Evolutionary conservation across 83 land plant species (phyloP).

Genomic region (Larix sibirica): DNA sequence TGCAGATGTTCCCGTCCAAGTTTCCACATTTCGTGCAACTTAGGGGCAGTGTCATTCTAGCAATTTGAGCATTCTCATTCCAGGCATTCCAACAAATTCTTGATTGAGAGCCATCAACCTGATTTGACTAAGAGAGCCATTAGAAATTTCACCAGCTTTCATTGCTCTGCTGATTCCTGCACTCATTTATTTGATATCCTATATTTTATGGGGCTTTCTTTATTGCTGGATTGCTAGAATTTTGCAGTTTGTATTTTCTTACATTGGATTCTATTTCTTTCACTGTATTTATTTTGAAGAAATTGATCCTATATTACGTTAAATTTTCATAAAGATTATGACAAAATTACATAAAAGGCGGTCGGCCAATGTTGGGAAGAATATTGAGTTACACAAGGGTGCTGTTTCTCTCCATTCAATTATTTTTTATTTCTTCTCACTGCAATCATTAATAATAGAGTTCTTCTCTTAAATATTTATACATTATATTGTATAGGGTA

Average conservation of each 20-base stretch:
- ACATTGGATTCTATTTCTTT: not conserved
- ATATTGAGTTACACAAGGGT: no score
- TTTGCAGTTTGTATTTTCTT: not conserved
- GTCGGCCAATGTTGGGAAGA: no score
- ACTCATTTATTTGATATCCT: not conserved
- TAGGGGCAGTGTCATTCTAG: no score
- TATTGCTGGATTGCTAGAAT: not conserved
- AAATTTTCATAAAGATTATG: no score
- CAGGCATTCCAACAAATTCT: no score
- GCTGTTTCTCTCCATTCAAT: not conserved
- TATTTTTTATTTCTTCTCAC: not conserved
- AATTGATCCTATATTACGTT: no score
- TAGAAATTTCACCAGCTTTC: not conserved
- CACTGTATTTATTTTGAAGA: not conserved
- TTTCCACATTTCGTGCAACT: no score
- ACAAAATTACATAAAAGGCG: no score
- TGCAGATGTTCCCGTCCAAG: no score
- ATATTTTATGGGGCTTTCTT: not conserved
- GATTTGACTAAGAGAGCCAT: no score
- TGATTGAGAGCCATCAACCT: no score
- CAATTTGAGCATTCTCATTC: no score
- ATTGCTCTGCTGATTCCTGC: not conserved
- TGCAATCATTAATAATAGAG: not conserved
- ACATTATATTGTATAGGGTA: not conserved
- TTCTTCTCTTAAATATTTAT: not conserved